These are phyloP conservation scores for Metschnikowia dekortorum DNA, from an alignment of 805 yeast genomes.

Conservation along the genomic window DNA sequence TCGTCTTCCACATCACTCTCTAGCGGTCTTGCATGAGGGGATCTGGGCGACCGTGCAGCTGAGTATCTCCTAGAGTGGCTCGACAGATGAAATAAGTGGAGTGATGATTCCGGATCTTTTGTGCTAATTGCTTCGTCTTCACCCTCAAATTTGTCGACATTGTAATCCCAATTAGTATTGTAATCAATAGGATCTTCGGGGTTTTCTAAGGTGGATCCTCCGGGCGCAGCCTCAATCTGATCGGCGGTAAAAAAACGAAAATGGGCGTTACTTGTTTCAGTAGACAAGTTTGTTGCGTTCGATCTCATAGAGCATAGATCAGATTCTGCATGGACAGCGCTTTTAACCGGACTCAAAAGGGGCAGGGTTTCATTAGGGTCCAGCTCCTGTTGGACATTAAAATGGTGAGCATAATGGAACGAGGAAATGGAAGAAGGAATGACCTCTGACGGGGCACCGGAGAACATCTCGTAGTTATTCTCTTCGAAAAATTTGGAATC, in stretches of 20 bases:
- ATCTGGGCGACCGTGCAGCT: conserved; percentile 11
- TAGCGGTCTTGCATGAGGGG: conserved; percentile 4
- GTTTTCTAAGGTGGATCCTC: conserved; percentile 71
- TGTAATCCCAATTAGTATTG: conserved; percentile 70
- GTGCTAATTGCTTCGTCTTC: conserved; percentile 6
- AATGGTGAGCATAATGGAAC: conserved; percentile 65
- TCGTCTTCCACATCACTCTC: conserved; percentile 9
- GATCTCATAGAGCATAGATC: conserved; percentile 34
- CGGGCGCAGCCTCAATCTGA: conserved; percentile 83
- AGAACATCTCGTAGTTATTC: conserved; percentile 65
- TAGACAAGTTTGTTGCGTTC: conserved; percentile 32
- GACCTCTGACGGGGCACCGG: conserved; percentile 73
- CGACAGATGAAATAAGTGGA: neutral
- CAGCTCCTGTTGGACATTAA: conserved; percentile 21
- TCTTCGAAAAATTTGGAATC: conserved; percentile 45
- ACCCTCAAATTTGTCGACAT: conserved; percentile 43
- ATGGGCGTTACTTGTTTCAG: conserved; percentile 33
- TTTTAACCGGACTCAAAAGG: conserved; percentile 22
- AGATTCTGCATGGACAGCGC: conserved; percentile 18
- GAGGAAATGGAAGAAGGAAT: conserved; percentile 76
- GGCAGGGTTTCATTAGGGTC: conserved; percentile 33
- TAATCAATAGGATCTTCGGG: conserved; percentile 58
- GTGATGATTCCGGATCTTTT: neutral
- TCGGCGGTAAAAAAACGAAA: conserved; percentile 82
- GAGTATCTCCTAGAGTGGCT: conserved; percentile 3